These are phyloP conservation scores for Delonix regia DNA, from an alignment of 306 rosid species.

Conservation along the genomic window DNA sequence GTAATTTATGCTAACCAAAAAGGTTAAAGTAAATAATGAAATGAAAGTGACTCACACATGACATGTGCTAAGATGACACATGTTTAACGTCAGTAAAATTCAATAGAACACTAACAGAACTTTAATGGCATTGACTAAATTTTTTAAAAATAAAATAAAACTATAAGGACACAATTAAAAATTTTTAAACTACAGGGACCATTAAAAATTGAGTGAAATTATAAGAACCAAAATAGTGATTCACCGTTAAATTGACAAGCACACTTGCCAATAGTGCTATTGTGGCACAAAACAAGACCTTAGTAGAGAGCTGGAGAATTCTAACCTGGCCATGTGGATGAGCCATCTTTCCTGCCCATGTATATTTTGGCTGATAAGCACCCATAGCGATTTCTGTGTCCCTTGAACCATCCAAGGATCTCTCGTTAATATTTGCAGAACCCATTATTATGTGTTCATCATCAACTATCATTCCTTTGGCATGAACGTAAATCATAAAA, in stretches of 20 bases:
- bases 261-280: neutral
- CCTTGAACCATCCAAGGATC: conserved; percentile 64
- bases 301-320: neutral
- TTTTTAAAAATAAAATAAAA: no score
- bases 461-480: conserved; percentile 64
- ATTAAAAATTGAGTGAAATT: no score
- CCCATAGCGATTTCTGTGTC: conserved; percentile 67
- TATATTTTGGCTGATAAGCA: conserved; percentile 54
- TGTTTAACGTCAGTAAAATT: no score
- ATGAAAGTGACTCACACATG: no score
- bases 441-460: conserved; percentile 56
- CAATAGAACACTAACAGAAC: no score
- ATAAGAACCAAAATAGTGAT: no score
- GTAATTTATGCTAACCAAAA: no score
- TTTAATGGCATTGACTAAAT: no score
- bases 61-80: no score
- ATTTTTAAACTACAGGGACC: no score
- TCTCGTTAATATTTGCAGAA: conserved; percentile 60
- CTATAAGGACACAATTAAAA: no score
- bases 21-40: no score
- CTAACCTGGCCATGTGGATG: conserved; percentile 60
- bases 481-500: conserved; percentile 59
- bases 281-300: neutral
- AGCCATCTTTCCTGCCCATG: conserved; percentile 43
- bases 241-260: neutral